Percentiles rank a stretch among this genome's conserved stretches.
These are phyloP conservation scores for Leccinum subatratum DNA, from an alignment of 1,284 basidiomycete species.

Conservation along the genomic window DNA sequence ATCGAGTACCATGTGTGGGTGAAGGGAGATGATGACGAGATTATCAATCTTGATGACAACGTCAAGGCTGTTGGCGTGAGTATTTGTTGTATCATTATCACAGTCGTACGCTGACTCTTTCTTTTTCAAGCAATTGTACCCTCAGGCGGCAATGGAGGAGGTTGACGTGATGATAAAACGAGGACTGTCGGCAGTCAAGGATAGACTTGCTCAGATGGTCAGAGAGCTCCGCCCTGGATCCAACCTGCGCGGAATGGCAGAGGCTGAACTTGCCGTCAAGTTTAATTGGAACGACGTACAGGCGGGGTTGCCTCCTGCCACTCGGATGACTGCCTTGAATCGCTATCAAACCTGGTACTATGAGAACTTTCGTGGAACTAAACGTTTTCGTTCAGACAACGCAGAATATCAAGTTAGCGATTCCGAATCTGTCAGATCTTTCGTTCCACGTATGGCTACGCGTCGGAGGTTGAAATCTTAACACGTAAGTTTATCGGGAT, in stretches of 20 bases:
- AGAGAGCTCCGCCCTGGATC: background rate
- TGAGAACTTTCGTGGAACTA: background rate
- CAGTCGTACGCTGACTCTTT: background rate
- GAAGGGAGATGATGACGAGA: background rate
- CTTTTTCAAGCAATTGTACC: background rate
- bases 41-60: background rate
- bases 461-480: background rate
- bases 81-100: background rate
- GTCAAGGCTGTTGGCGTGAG: background rate
- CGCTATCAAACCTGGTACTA: background rate
- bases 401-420: background rate
- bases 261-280: background rate
- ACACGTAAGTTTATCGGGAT: too few species aligned
- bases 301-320: background rate
- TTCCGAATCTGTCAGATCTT: background rate
- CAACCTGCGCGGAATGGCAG: background rate
- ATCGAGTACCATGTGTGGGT: background rate
- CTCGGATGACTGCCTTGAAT: background rate
- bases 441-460: background rate
- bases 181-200: background rate
- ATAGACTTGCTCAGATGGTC: background rate
- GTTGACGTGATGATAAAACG: background rate
- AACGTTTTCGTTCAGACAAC: background rate
- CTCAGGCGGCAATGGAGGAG: background rate
- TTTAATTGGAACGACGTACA: background rate